Base-by-base conservation (phyloP, 2,329 filamentous ascomycete species). In the Truncatella angustata region DNA sequence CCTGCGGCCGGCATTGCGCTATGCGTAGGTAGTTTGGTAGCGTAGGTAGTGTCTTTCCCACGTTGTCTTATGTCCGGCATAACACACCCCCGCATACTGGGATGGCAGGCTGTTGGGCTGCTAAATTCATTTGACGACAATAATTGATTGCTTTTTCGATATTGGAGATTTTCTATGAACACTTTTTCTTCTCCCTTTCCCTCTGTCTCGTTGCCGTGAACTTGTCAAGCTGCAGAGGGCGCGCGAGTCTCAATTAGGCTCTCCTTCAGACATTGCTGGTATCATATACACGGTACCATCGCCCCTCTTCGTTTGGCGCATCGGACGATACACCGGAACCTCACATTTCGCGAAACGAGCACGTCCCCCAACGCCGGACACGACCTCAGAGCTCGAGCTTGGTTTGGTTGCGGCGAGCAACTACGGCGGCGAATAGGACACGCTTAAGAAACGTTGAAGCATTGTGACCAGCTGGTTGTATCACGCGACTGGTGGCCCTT, bases 61-160 rank as follows among this genome's bases (percentile, higher is more conserved):
- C 18, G 18, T 40, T n/a, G 20, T 24, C 21, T 40, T 24, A 44
- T 28, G 40, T 44, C 40, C 40, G 40, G 28, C 28, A 44, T n/a
- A n/a, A n/a, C n/a, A 23, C 40, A 24, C 40, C 24, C 24, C 20
- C 21, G 20, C 24, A n/a, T 21, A 44, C 40, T 23, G 21, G 24
- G 40, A 44, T 26, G 21, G 40, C n/a, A n/a, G n/a, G n/a, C n/a
- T 24, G 40, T 44, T 44, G 40, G 40, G 40, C 40, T 44, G 40
- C 40, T 23, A 23, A 20, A 44, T 23, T 23, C 21, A 44, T 44
- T 44, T 44, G 40, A 44, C 23, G 40, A 23, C 40, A 44, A 30
- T 44, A 44, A 44, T 44, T 30, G 28, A 32, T 32, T 32, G 28
- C 7, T 32, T 14, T 7, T 32, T 32, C 28, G 14, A 9, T 32